Conservation (phyloP, 2,329 filamentous ascomycete species). For the Hypocrella siamensis region DNA sequence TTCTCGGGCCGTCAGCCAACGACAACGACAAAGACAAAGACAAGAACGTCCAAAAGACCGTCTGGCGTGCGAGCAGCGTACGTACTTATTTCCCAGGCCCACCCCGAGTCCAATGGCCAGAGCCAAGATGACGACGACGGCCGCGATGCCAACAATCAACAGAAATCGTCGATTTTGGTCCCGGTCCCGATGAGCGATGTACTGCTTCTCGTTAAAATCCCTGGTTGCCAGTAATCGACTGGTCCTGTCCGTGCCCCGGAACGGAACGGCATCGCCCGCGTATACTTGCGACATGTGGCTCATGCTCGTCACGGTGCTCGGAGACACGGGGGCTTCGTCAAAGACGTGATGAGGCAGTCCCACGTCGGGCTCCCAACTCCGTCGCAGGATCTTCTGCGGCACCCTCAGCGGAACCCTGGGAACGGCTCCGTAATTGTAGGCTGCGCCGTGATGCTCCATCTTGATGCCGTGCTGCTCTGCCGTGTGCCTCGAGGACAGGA, state of each 20-base stretch:
- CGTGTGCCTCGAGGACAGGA: too few relatives aligned
- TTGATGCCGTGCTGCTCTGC: too few relatives aligned
- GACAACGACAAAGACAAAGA: background rate
- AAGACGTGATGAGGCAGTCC: background rate
- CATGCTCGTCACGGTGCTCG: conserved; percentile 6
- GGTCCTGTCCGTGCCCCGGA: conserved; percentile 3
- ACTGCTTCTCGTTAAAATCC: conserved; percentile 4
- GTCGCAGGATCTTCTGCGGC: conserved; percentile 13
- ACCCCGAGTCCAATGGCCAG: conserved; percentile 23
- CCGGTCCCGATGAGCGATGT: conserved; percentile 7
- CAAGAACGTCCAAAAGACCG: background rate
- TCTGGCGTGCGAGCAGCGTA: background rate
- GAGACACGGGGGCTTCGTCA: conserved; percentile 10
- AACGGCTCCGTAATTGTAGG: conserved; percentile 6
- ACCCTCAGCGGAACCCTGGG: conserved; percentile 13
- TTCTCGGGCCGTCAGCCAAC: too few relatives aligned
- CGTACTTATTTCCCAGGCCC: conserved; percentile 18
- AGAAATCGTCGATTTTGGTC: conserved; percentile 19
- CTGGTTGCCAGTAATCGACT: conserved; percentile 3
- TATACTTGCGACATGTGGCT: conserved; percentile 2
- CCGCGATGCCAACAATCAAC: conserved; percentile 12
- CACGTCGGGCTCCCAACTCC: conserved; percentile 5
- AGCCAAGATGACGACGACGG: conserved; percentile 16
- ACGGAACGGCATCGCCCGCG: conserved; percentile 1
- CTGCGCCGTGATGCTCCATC: too few relatives aligned